phyloP scores from a whole-genome alignment of 331 rosid species.

The Phaseolus coccineus region DNA sequence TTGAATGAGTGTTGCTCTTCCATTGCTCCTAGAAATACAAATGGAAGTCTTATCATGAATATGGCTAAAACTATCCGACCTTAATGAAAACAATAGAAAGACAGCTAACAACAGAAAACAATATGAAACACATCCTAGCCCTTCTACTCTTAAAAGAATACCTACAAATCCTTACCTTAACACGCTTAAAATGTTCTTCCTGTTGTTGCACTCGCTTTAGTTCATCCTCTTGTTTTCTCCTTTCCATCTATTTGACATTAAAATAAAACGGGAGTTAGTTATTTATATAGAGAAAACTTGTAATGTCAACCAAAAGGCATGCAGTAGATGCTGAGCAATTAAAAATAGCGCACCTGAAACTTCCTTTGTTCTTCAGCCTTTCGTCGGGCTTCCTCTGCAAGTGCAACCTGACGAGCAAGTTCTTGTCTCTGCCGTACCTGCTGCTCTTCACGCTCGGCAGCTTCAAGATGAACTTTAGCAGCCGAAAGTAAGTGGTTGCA shows the following conservation, averaged over 20 bases:
- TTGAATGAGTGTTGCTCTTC: conserved; percentile 90
- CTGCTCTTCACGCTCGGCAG: conserved; percentile 96
- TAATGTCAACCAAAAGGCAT: conserved; percentile 20
- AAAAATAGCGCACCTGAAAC: conserved; percentile 69
- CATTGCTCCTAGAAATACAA: conserved; percentile 89
- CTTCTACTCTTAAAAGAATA: conserved; percentile 25
- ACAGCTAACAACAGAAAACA: too few relatives aligned
- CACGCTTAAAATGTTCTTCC: conserved; percentile 90
- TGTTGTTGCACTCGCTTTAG: conserved; percentile 91
- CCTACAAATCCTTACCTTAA: conserved; percentile 68
- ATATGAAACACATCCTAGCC: neutral
- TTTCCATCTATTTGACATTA: conserved; percentile 75
- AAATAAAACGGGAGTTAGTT: conserved; percentile 32
- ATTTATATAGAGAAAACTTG: conserved; percentile 21
- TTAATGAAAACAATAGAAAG: neutral
- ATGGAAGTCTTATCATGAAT: conserved; percentile 19
- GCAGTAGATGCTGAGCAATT: conserved; percentile 38
- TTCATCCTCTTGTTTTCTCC: conserved; percentile 96
- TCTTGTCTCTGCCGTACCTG: conserved; percentile 92
- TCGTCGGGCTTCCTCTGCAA: conserved; percentile 97
- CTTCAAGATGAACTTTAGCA: conserved; percentile 89
- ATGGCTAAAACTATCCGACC: neutral
- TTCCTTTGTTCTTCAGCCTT: conserved; percentile 98
- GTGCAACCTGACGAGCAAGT: conserved; percentile 89
- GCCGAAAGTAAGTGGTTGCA: conserved; percentile 91